These are phyloP conservation scores for Ogataea polymorpha DNA, from an alignment of 805 yeast species.

Conservation along the genomic window DNA sequence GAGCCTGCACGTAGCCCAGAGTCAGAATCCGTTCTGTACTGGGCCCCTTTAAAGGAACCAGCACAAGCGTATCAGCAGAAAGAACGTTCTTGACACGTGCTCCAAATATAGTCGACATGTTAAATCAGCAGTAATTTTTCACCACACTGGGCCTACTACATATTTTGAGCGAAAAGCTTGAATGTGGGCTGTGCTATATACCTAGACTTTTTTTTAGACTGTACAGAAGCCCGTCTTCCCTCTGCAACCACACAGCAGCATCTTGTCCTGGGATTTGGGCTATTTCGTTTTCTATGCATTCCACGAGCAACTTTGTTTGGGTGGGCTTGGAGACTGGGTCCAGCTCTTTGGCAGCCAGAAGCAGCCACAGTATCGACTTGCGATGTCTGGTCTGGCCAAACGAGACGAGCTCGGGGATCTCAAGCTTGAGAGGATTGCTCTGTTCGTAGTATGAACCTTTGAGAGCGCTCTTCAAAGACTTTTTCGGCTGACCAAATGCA, in stretches of 20 bases:
- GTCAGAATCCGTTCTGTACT: slow-evolving; percentile 61
- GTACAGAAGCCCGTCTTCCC: slow-evolving; percentile 25
- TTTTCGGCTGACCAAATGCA: slow-evolving; percentile 25
- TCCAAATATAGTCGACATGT: slow-evolving; percentile 30
- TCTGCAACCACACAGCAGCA: slow-evolving; percentile 24
- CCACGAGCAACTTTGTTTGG: slow-evolving; percentile 25
- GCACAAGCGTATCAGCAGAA: slow-evolving; percentile 68
- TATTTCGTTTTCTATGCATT: slow-evolving; percentile 23
- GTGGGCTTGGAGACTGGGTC: slow-evolving; percentile 31
- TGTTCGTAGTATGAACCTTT: slow-evolving; percentile 33
- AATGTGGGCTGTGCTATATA: slow-evolving; percentile 7
- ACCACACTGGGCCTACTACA: neutral
- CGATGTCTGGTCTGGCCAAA: slow-evolving; percentile 61
- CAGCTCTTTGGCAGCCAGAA: slow-evolving; percentile 76
- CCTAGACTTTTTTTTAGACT: slow-evolving; percentile 19
- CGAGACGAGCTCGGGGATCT: slow-evolving; percentile 38
- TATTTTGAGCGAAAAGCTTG: neutral
- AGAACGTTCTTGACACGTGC: slow-evolving; percentile 70
- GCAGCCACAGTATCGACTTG: slow-evolving; percentile 73
- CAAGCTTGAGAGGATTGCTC: slow-evolving; percentile 30
- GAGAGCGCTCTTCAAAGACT: neutral
- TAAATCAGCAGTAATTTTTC: slow-evolving; percentile 2
- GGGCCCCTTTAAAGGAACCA: slow-evolving; percentile 48
- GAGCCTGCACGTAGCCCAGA: slow-evolving; percentile 62
- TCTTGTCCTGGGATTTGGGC: neutral